Conservation (phyloP, 495 filamentous ascomycete species). For the Hypoxylon cercidicola region DNA sequence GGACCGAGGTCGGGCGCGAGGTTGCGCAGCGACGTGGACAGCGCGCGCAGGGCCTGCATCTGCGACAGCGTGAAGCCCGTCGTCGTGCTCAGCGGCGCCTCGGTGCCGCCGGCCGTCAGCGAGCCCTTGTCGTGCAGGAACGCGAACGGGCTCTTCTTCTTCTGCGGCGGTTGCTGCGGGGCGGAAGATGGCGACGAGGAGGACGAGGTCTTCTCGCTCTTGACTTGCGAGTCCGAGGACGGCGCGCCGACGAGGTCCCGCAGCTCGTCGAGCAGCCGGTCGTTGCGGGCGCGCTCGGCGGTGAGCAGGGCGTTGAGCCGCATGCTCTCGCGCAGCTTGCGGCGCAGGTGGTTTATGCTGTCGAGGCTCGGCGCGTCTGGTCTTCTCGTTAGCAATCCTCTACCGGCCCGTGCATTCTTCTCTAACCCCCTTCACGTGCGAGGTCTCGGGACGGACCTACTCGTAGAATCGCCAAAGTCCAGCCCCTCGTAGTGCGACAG, state of each 20-base stretch:
- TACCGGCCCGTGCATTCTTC: too few species aligned
- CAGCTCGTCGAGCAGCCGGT: conserved; percentile 73
- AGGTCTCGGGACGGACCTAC: too few species aligned
- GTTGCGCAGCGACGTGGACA: conserved; percentile 70
- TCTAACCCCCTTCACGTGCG: too few species aligned
- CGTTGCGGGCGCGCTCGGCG: conserved; percentile 81
- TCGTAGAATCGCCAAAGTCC: conserved; percentile 38
- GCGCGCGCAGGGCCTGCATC: conserved; percentile 76
- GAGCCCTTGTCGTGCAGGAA: conserved; percentile 60
- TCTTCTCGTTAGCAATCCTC: conserved; percentile 10
- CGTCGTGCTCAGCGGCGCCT: conserved; percentile 72
- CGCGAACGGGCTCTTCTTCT: conserved; percentile 54
- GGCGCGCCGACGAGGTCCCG: conserved; percentile 62
- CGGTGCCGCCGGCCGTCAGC: conserved; percentile 53
- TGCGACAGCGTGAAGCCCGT: conserved; percentile 84
- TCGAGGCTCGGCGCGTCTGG: conserved; percentile 67
- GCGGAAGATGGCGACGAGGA: conserved; percentile 9
- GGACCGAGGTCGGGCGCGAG: conserved; percentile 64
- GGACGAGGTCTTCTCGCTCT: conserved; percentile 42
- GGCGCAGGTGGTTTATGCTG: conserved; percentile 73
- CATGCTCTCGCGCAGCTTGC: conserved; percentile 81
- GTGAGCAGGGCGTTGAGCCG: conserved; percentile 79
- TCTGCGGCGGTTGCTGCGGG: conserved; percentile 46
- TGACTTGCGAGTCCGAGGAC: conserved; percentile 24
- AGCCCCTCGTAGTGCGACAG: conserved; percentile 83